These are phyloP conservation scores for Extremus antarcticus DNA, from an alignment of 495 filamentous ascomycete species.

Conservation along the genomic window DNA sequence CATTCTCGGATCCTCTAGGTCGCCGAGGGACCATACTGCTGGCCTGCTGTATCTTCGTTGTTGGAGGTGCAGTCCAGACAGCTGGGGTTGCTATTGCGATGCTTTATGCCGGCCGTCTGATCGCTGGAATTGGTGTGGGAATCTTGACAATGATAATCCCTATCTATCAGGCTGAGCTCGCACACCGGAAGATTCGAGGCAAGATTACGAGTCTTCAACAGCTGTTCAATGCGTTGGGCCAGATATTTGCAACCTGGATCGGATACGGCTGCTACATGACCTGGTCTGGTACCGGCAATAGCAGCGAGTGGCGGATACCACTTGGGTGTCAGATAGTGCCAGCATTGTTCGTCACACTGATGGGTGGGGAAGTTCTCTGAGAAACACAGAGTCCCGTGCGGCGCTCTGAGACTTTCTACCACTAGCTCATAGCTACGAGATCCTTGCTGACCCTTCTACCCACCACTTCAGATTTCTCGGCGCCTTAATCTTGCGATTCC, in stretches of 20 bases:
- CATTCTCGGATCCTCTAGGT: constrained; percentile 18
- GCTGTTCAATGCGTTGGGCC: constrained; percentile 19
- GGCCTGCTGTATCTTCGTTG: constrained; percentile 31
- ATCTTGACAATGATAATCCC: constrained; percentile 24
- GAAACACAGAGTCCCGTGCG: too few species aligned
- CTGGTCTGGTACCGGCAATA: constrained; percentile 12
- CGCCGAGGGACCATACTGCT: constrained; percentile 32
- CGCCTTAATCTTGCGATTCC: constrained; percentile 22
- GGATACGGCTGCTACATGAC: constrained; percentile 25
- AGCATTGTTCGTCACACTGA: too few species aligned
- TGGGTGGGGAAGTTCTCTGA: too few species aligned
- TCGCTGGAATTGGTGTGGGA: constrained; percentile 30
- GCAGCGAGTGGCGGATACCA: constrained; percentile 21
- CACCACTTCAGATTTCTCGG: too few species aligned
- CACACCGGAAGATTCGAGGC: constrained; percentile 22
- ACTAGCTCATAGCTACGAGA: too few species aligned
- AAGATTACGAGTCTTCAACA: constrained; percentile 23
- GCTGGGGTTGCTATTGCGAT: constrained; percentile 27
- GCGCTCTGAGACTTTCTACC: too few species aligned
- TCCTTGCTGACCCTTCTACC: too few species aligned
- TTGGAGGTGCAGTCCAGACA: constrained; percentile 35
- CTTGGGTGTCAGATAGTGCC: constrained; percentile 21
- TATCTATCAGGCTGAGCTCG: constrained; percentile 24
- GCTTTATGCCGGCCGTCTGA: constrained; percentile 31
- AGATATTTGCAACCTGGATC: constrained; percentile 26